phyloP scores from a whole-genome alignment of 1,284 basidiomycete species.

The Cystobasidium slooffiae region DNA sequence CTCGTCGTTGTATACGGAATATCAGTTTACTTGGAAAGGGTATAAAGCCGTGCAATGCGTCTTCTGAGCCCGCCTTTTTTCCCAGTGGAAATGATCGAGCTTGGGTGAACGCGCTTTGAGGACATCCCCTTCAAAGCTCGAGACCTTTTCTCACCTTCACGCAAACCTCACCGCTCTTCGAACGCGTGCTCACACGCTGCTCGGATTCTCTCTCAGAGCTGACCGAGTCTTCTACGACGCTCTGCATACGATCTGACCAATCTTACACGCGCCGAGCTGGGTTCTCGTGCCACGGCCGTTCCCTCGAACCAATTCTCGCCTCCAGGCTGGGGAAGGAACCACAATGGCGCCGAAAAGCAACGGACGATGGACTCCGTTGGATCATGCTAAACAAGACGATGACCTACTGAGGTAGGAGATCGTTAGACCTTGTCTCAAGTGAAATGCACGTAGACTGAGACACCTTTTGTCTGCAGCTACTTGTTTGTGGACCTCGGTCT shows the following conservation, averaged over 20 bases:
- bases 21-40: too few species aligned
- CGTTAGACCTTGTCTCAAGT: neutral
- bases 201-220: neutral
- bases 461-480: conserved; percentile 10
- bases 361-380: conserved; percentile 21
- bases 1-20: too few species aligned
- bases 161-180: neutral
- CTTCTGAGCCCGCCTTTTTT: too few species aligned
- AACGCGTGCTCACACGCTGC: neutral
- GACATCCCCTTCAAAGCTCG: neutral
- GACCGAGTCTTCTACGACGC: neutral
- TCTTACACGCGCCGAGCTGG: neutral
- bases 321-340: too few species aligned
- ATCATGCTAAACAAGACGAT: conserved; percentile 46
- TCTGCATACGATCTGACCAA: neutral
- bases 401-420: conserved; percentile 49
- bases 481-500: conserved; percentile 36
- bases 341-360: neutral
- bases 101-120: neutral
- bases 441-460: neutral
- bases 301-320: neutral
- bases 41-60: too few species aligned
- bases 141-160: too few species aligned
- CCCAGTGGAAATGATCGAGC: too few species aligned
- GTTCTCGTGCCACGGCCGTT: neutral